These are phyloP conservation scores for Tylopilus sp. DNA, from an alignment of 768 basidiomycete genomes.

Conservation along the genomic window DNA sequence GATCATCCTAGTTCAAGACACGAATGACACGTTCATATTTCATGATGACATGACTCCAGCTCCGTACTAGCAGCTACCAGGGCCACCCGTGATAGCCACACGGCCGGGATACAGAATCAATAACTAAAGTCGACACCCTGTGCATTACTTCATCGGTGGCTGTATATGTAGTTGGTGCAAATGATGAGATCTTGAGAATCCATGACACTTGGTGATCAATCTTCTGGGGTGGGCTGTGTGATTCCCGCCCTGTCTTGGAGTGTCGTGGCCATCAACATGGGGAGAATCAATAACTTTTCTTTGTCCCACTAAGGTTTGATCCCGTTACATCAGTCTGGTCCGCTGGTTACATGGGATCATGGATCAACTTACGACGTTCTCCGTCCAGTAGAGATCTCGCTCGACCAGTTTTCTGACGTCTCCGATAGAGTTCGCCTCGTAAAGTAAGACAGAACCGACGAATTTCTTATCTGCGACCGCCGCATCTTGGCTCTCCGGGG, in stretches of 20 bases:
- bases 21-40: not conserved
- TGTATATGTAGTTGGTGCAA: not conserved
- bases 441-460: constrained; percentile 57
- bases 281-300: constrained; percentile 48
- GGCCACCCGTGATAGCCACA: not conserved
- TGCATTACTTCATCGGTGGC: constrained; percentile 7
- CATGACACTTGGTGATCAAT: constrained; percentile 6
- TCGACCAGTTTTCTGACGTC: constrained; percentile 38
- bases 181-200: not conserved
- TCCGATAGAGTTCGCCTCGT: constrained; percentile 51
- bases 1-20: not conserved
- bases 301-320: constrained; percentile 48
- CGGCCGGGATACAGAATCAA: not conserved
- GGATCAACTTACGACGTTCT: constrained; percentile 38
- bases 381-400: constrained; percentile 41
- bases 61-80: not conserved
- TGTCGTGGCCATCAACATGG: constrained; percentile 40
- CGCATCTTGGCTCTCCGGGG: constrained; percentile 52
- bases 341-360: not conserved
- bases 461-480: constrained; percentile 50
- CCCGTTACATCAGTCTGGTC: not conserved
- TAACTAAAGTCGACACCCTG: not conserved
- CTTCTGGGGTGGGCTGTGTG: constrained; percentile 22
- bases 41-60: not conserved
- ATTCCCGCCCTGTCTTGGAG: constrained; percentile 24